Base-by-base conservation (phyloP, 2,329 filamentous ascomycete species). In the Aspergillus sojae region DNA sequence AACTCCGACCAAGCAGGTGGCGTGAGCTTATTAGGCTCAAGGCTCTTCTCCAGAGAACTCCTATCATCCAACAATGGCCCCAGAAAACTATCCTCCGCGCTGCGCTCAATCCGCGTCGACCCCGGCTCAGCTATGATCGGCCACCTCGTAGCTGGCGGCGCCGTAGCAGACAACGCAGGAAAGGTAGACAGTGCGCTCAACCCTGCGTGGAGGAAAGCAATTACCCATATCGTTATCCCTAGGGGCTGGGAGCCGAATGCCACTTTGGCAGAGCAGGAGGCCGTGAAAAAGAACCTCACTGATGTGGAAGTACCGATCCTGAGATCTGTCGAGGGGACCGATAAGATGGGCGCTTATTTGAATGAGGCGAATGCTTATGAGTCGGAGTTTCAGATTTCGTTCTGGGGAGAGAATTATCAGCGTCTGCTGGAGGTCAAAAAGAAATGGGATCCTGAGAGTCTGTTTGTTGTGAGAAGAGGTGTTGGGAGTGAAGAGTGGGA, bases 61-160 rank as follows among this genome's bases (percentile, higher is more conserved):
- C 58, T 79, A 46, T 54, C 63, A 46, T 72, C 70, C n/a, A 45
- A 63, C n/a, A 61, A 71, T 45, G 67, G 72, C 9, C 61, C 67
- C 0, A 57, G 60, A 34, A 66, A 67, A 67, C 72, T 83, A 56
- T 78, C 75, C 70, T 70, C 80, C 61, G 75, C 77, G 2, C 75
- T 81, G n/a, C 68, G 65, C 34, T 63, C 36, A 3, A 19, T 66
- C n/a, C 52, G 23, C 39, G 65, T 62, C 60, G 58, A 63, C 23
- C 71, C 72, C 16, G 68, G 65, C 21, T 45, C 67, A 19, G 60
- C 64, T 2, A 65, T 77, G 36, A 65, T 65, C 2, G 73, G 76
- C 12, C 73, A 75, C 62, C 61, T 76, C 9, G 74, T 78, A 14
- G 75, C 74, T 4, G 78, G 77, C 11, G 75, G 74, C 4, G 71